Conservation (phyloP, 2,329 filamentous ascomycete species). For the Teratosphaeria nubilosa region DNA sequence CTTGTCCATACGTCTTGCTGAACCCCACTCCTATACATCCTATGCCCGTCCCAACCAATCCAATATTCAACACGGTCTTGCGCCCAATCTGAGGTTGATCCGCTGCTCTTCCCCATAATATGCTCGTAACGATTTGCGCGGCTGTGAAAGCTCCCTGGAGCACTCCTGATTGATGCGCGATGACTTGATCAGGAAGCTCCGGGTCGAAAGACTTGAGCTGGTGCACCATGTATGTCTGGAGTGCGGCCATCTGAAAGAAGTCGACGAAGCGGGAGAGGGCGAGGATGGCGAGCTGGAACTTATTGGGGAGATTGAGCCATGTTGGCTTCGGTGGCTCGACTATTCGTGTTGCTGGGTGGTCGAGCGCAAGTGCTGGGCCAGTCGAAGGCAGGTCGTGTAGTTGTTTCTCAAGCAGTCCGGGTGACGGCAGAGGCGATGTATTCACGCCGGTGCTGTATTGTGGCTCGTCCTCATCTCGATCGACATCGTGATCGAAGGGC, state of each 20-base stretch:
- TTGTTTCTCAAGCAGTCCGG: background rate
- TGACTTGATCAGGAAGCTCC: conserved; percentile 36
- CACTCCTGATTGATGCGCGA: conserved; percentile 33
- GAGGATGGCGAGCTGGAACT: conserved; percentile 31
- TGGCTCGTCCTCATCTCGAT: conserved; percentile 1
- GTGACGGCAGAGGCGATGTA: background rate
- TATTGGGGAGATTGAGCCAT: conserved; percentile 33
- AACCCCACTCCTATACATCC: conserved; percentile 32
- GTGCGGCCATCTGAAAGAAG: conserved; percentile 35
- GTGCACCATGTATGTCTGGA: conserved; percentile 36
- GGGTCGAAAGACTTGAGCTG: conserved; percentile 33
- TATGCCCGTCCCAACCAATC: conserved; percentile 29
- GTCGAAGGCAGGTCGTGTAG: background rate
- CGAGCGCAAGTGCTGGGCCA: background rate
- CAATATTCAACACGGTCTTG: conserved; percentile 31
- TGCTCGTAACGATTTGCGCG: conserved; percentile 32
- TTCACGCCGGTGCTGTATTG: background rate
- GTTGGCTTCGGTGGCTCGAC: conserved; percentile 20
- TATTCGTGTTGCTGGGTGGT: background rate
- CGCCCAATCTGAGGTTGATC: conserved; percentile 36
- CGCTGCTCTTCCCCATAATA: conserved; percentile 32
- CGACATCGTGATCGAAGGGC: background rate
- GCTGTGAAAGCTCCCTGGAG: conserved; percentile 33
- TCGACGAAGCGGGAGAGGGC: conserved; percentile 33
- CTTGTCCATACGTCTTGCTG: conserved; percentile 29